phyloP scores from a whole-genome alignment of 129 eudicot species.

The Chrysanthemum lavandulifolium region DNA sequence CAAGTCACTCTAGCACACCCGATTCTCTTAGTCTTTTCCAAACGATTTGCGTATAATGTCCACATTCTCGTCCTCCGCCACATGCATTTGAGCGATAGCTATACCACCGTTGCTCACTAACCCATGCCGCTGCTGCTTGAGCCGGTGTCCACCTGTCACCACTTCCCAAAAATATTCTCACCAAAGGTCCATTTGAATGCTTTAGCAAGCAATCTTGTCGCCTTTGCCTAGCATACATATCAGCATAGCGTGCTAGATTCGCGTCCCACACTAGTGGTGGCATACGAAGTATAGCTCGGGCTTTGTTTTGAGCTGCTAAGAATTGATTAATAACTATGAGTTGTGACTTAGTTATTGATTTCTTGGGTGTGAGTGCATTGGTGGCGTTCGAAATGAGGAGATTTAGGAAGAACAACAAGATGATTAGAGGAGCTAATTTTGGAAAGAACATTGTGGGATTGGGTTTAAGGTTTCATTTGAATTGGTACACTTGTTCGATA shows the following conservation, averaged over 20 bases:
- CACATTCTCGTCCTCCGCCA: constrained; percentile 39
- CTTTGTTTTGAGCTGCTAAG: constrained; percentile 57
- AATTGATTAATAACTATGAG: constrained; percentile 35
- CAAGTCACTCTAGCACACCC: constrained; percentile 52
- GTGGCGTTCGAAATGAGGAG: constrained; percentile 33
- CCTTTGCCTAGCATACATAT: constrained; percentile 44
- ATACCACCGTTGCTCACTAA: constrained; percentile 37
- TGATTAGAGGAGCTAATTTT: constrained; percentile 24
- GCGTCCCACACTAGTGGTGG: constrained; percentile 63
- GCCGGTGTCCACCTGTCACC: constrained; percentile 48
- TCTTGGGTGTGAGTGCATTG: constrained; percentile 25
- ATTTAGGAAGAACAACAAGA: constrained; percentile 23
- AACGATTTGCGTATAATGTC: constrained; percentile 53
- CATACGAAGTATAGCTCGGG: constrained; percentile 45
- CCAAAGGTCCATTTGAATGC: constrained; percentile 48
- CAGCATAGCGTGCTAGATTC: constrained; percentile 42
- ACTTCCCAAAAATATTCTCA: constrained; percentile 54
- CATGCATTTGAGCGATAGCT: constrained; percentile 40
- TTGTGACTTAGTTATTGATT: not conserved
- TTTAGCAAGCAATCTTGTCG: constrained; percentile 41
- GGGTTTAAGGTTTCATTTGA: constrained; percentile 20
- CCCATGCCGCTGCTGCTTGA: constrained; percentile 39
- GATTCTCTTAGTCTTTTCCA: constrained; percentile 36
- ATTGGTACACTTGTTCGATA: constrained; percentile 26
- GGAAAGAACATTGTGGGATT: constrained; percentile 31